phyloP scores from a whole-genome alignment of 768 basidiomycete genomes.

The Pleurotus giganteus region DNA sequence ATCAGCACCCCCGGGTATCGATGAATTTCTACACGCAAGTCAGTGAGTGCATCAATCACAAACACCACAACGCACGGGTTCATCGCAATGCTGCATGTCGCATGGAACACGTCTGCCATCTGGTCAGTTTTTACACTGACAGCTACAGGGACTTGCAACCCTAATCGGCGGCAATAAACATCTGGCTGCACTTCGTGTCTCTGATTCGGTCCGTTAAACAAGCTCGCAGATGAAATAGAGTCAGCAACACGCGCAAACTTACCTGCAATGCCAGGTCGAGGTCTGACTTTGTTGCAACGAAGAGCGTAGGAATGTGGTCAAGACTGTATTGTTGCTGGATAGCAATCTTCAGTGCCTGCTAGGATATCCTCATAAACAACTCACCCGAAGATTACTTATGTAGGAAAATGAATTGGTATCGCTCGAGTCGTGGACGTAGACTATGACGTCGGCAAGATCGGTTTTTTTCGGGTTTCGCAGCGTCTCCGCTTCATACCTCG shows the following conservation, averaged over 20 bases:
- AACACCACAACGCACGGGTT: slow-evolving; percentile 65
- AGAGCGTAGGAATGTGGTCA: slow-evolving; percentile 92
- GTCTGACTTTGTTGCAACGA: slow-evolving; percentile 99
- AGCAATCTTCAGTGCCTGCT: no score
- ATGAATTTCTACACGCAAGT: slow-evolving; percentile 41
- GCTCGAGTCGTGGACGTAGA: slow-evolving; percentile 96
- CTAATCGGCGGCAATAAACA: slow-evolving; percentile 87
- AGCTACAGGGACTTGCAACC: slow-evolving; percentile 91
- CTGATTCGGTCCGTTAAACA: slow-evolving; percentile 34
- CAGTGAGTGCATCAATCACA: slow-evolving; percentile 15
- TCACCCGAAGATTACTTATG: slow-evolving; percentile 91
- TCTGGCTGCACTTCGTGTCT: slow-evolving; percentile 98
- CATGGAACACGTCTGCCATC: slow-evolving; percentile 84
- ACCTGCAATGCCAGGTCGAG: slow-evolving; percentile 95
- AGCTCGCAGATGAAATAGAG: background rate
- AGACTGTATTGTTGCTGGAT: slow-evolving; percentile 93
- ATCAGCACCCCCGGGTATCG: slow-evolving; percentile 84
- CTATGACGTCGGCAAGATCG: slow-evolving; percentile 89
- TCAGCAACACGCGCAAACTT: slow-evolving; percentile 19
- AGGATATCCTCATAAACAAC: no score
- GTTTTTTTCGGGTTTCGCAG: slow-evolving; percentile 88
- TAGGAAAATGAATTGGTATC: slow-evolving; percentile 99
- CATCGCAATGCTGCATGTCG: slow-evolving; percentile 80
- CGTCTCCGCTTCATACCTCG: slow-evolving; percentile 89
- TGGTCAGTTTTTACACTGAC: slow-evolving; percentile 88